Evolutionary conservation across 2,329 filamentous ascomycete species (phyloP), one percentile per base, ranked within the genome.

Genomic region (Volutella citrinella): DNA sequence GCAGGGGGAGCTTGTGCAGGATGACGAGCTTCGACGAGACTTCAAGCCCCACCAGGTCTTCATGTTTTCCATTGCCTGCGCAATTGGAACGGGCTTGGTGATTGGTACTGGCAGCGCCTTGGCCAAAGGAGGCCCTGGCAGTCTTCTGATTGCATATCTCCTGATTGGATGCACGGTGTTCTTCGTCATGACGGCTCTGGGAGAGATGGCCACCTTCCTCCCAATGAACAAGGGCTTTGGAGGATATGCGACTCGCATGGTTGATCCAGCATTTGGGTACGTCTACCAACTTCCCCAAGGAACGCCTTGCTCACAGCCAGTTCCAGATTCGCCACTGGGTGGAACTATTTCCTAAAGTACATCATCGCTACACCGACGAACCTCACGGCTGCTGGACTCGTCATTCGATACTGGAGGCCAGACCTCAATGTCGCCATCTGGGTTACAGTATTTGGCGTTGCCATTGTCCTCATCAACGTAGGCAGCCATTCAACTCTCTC

Each of bases 101-200:
- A 63, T 78, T 21, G 72, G 74, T 12, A 69, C 72, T 0, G 70
- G 72, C 4, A 66, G 63, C 13, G 64, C 67, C 3, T 58, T 78
- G 19, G 58, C 64, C 2, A 69, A 61, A 5, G 68, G 69, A 27
- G 74, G 74, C 2, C 65, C 64, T 4, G 64, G 50, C 1, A 54
- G 57, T 9, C 46, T 66, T 3, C 42, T 69, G 1, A 59, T 69
- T 29, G 59, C 58, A 6, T 69, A 68, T 32, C 29, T 59, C 12
- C 22, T 73, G 51, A 47, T 73, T 48, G 67, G 61, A 33, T 51
- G 68, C 6, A 66, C 77, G 28, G 70, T 79, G 17, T 78, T 68
- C 56, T 70, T 69, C n/a, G 72, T 78, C 50, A 79, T 79, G 68
- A 60, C 61, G 12, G 57, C 56, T 8, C 46, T 64, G 12, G 61